Conservation (phyloP, 257 asterid genomes). For the Linderniella brevidens region DNA sequence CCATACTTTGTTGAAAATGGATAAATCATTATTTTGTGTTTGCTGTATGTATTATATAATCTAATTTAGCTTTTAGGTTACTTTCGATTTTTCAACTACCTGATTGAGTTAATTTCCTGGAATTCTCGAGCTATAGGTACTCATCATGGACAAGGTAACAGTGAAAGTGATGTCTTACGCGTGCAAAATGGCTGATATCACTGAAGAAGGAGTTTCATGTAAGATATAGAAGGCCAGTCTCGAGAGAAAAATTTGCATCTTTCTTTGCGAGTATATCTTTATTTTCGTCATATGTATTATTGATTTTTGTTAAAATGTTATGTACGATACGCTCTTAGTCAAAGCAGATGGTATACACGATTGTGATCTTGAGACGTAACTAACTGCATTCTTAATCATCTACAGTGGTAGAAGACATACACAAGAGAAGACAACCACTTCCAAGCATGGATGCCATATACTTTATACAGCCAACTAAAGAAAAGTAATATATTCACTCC, state of each 20-base stretch:
- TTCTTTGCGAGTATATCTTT: neutral
- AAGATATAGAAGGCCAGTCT: constrained; percentile 62
- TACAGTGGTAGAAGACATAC: constrained; percentile 99
- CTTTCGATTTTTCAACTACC: constrained; percentile 3
- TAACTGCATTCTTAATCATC: constrained; percentile 16
- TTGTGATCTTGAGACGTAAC: constrained; percentile 1
- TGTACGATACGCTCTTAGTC: too few species aligned
- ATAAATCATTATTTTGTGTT: too few species aligned
- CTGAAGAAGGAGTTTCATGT: constrained; percentile 99
- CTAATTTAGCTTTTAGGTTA: neutral
- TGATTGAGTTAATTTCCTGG: too few species aligned
- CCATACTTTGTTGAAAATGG: too few species aligned
- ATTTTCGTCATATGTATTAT: too few species aligned
- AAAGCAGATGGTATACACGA: too few species aligned
- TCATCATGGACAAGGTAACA: constrained; percentile 95
- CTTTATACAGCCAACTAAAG: constrained; percentile 91
- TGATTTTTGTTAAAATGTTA: too few species aligned
- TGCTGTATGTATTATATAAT: too few species aligned
- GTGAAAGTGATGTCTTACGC: constrained; percentile 82
- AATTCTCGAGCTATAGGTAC: constrained; percentile 39
- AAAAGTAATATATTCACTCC: constrained; percentile 28
- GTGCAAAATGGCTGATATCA: constrained; percentile 97
- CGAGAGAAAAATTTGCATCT: constrained; percentile 15
- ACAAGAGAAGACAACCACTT: constrained; percentile 86
- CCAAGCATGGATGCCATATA: constrained; percentile 97